Evolutionary conservation across 495 filamentous ascomycete genomes (phyloP), one percentile per base, ranked within the genome.

Genomic region (Xanthoparmelia taractica): DNA sequence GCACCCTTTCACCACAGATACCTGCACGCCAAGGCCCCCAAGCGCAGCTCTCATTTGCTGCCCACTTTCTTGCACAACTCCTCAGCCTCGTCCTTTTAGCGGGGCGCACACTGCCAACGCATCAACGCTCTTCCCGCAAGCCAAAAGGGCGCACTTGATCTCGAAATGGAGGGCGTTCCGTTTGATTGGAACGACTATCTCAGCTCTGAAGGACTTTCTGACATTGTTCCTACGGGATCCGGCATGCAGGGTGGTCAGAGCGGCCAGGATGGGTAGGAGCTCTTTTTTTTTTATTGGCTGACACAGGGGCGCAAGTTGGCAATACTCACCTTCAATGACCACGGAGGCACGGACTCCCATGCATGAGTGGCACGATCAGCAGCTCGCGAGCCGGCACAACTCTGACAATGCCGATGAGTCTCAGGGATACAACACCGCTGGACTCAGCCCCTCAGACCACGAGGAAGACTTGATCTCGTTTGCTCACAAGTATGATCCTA

Each of bases 261-360:
- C 11, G 47, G 47, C 23, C 23, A 50, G 48, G 25, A 3, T 29
- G 48, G 27, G 48, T 31, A 31, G 48, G 48, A 10, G 34, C n/a
- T n/a, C n/a, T 36, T 52, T 52, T 52, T 52, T 52, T 52, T 52
- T 52, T 17, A 52, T 10, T 52, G 48, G 48, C 48, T 52, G 48
- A 52, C 48, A 5, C 13, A 31, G 27, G 48, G 48, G 48, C 48
- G 48, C 15, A 27, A 23, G 8, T 40, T 15, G 34, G 4, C 34
- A 10, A 36, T n/a, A n/a, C n/a, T n/a, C n/a, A n/a, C n/a, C n/a
- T n/a, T n/a, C n/a, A n/a, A n/a, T n/a, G n/a, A n/a, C n/a, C n/a
- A n/a, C n/a, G n/a, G n/a, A n/a, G n/a, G n/a, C n/a, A n/a, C n/a
- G n/a, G n/a, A 37, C 34, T 37, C 34, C 34, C 11, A 37, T 47